Evolutionary conservation across 768 basidiomycete genomes (phyloP), one percentile per base, ranked within the genome.

Genomic region (Serpula lacrymans): DNA sequence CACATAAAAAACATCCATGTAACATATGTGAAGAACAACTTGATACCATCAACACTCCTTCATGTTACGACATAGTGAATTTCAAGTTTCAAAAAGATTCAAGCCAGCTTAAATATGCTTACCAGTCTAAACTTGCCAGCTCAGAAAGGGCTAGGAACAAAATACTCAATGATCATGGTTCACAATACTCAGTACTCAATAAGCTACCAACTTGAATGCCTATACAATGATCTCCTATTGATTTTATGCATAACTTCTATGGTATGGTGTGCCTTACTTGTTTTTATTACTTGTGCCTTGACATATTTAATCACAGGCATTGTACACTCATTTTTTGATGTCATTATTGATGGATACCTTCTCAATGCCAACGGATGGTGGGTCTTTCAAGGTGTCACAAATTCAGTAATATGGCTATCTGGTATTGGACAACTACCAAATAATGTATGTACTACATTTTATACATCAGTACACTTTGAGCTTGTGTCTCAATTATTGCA

Each of bases 191-290:
- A 6, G 38, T 42, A 7, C 39, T 63, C 14, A 54, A 63, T 35
- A 5, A 37, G 6, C 47, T 64, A 31, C 44, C 58, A 6, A 46
- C 49, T 11, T 64, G 63, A 61, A 42, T 42, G 3, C 62, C 62
- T 7, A 37, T 44, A 6, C 37, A 30, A 8, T 42, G 54, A 37
- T 54, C 52, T 0, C 45, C 48, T 0, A 45, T 63, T 2, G 60
- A 63, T 40, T 60, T 64, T 43, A 61, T 62, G 60, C 61, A 60
- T 37, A 50, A 50, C 1, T 62, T 53, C 39, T 47, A 59, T 20
- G 56, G 59, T 43, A 29, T 8, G 31, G 18, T 30, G n/a, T n/a
- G n/a, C n/a, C 17, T 37, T 20, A 18, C 14, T 18, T 8, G 20
- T 11, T 9, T 37, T 33, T 42, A 25, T 29, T 14, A 13, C n/a